These are phyloP conservation scores for Nadsonia fulvescens DNA, from an alignment of 805 yeast species.

Conservation along the genomic window DNA sequence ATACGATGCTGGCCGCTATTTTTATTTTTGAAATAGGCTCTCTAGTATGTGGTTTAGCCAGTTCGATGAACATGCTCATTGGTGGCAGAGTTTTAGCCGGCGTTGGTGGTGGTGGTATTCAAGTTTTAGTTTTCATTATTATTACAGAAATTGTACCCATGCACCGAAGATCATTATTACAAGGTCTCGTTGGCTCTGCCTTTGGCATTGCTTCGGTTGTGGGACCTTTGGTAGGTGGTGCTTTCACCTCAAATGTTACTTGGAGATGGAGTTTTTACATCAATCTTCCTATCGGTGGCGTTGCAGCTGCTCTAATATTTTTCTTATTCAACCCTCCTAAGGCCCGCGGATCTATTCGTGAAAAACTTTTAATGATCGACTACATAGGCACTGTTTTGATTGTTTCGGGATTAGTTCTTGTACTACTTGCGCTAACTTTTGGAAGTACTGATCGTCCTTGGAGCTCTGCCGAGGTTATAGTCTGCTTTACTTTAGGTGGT, in stretches of 20 bases:
- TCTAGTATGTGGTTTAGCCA: constrained; percentile 23
- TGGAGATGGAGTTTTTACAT: constrained; percentile 41
- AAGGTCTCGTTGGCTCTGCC: constrained; percentile 11
- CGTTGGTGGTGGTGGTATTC: constrained; percentile 51
- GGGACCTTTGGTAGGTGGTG: constrained; percentile 42
- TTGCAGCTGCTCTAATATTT: constrained; percentile 14
- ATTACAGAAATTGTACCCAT: constrained; percentile 25
- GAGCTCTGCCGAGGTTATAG: constrained; percentile 32
- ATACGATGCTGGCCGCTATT: constrained; percentile 21
- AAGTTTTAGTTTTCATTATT: constrained; percentile 33
- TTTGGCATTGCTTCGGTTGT: constrained; percentile 17
- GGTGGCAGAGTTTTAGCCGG: constrained; percentile 53
- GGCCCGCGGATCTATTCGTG: constrained; percentile 13
- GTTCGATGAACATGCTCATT: constrained; percentile 36
- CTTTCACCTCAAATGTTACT: constrained; percentile 23
- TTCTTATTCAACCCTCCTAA: constrained; percentile 10
- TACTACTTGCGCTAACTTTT: constrained; percentile 35
- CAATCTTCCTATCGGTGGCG: constrained; percentile 24
- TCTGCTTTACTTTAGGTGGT: constrained; percentile 27
- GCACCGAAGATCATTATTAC: constrained; percentile 11
- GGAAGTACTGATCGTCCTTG: constrained; percentile 35
- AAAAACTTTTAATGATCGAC: constrained; percentile 31
- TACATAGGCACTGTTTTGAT: constrained; percentile 34
- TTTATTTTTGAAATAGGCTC: constrained; percentile 25
- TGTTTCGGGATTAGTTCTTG: constrained; percentile 23